Evolutionary conservation across 805 yeast species (phyloP).

Genomic region (Hanseniaspora jakobsenii): DNA sequence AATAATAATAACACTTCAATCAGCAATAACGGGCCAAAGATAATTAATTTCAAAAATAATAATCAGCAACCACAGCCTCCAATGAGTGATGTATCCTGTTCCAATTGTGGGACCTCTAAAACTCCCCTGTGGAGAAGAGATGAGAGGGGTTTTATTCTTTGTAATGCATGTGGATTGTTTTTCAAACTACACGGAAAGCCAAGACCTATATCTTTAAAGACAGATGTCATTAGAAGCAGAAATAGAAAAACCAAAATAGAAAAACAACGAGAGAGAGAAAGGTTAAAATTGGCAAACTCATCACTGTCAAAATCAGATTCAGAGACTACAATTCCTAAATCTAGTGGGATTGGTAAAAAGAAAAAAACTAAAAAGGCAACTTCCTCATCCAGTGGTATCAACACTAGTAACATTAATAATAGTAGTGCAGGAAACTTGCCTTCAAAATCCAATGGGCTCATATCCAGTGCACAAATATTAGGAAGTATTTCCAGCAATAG

Average conservation of each 20-base stretch:
- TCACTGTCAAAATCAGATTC: too few species aligned
- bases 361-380: too few species aligned
- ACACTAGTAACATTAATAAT: background rate
- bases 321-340: too few species aligned
- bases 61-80: conserved; percentile 9
- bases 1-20: background rate
- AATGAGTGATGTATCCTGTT: conserved; percentile 51
- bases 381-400: background rate
- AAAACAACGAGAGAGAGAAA: background rate
- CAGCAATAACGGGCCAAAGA: background rate
- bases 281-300: too few species aligned
- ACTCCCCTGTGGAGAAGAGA: conserved; percentile 95
- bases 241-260: conserved; percentile 47
- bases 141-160: conserved; percentile 77
- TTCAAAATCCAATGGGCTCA: conserved; percentile 7
- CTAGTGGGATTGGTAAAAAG: too few species aligned
- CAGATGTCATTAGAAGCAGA: conserved; percentile 84
- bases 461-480: conserved; percentile 2
- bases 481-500: conserved; percentile 1
- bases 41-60: conserved; percentile 1
- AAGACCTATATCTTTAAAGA: conserved; percentile 79
- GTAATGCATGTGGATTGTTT: conserved; percentile 90
- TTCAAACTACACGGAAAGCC: conserved; percentile 85
- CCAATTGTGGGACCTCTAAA: conserved; percentile 81
- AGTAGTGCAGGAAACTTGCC: background rate